Base-by-base conservation (phyloP, 805 yeast genomes). In the Wickerhamiella occidentalis region DNA sequence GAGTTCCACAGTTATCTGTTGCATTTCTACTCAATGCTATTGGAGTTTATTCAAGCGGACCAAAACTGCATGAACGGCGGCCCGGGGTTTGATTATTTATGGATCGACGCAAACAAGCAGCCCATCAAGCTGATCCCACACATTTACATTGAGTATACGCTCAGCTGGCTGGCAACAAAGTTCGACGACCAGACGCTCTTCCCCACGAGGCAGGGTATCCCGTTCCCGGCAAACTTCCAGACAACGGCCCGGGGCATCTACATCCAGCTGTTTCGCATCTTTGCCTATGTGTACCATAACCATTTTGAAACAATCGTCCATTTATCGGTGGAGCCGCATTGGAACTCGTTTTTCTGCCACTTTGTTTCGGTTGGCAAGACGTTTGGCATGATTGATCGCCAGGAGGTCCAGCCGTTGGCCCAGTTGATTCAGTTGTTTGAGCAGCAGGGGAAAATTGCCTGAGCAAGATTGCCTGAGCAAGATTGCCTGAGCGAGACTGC, bases 281-380 rank as follows among this genome's bases (percentile, higher is more conserved):
- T 90, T 68, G 98, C 98, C 3, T 95, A 88, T 62, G 79, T 92
- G 35, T 92, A 88, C 64, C 85, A 86, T 67, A 86, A 87, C 64
- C 98, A 92, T 64, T 92, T 87, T 65, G 98, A 90, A 56, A 86
- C 82, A 61, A 76, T 90, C 21, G 79, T 90, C n/a, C 96, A 92
- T 64, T 67, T 92, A 52, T 81, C 94, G 1, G 66, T 92, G 52
- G 98, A 92, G 63, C 96, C 97, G 0, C 97, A 92, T 64, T 92
- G 95, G 95, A 92, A 92, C 65, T 88, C 97, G 2, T 85, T 88
- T 58, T 92, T 94, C 67, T 92, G 95, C 13, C 98, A 92, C 63
- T 92, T 84, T 60, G 76, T 90, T 40, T 82, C 95, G 48, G 85
- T 92, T 61, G 77, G 83, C 12, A 81, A 82, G 52, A 95, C 87